Evolutionary conservation across 2,329 filamentous ascomycete genomes (phyloP), one percentile per base, ranked within the genome.

Genomic region (Exophiala calicioides): DNA sequence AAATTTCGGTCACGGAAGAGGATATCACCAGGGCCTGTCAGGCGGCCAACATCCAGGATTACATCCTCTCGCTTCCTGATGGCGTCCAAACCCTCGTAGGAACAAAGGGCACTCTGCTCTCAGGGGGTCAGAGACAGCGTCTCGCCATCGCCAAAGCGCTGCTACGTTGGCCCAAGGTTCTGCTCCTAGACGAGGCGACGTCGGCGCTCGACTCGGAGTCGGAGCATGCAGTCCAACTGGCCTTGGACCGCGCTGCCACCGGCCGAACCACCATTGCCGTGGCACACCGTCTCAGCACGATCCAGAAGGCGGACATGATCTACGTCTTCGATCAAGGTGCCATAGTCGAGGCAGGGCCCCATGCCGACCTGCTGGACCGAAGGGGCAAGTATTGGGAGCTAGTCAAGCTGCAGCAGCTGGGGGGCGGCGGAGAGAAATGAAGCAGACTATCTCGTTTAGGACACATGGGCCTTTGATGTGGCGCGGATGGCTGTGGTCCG

Each of bases 321-420:
- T 95, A 93, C 57, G 91, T 97, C n/a, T 91, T 97, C 64, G 90
- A 95, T 65, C 82, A 87, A 59, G 91, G 91, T 5, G 78, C 81
- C 49, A 81, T 97, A 31, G 86, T 94, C 1, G 91, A 97, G 72
- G 78, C 80, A 58, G 91, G 91, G 24, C 12, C 7, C 12, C 24
- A 27, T 27, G 24, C 24, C 12, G 24, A 27, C 7, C 24, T 27
- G 7, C 7, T 27, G 24, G 12, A 27, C 12, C 24, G 24, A 7
- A 27, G 12, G 24, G 24, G 24, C n/a, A n/a, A 27, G 12, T 27
- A 27, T 12, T 12, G 12, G 24, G 24, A 27, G 24, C 24, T 27
- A 12, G 24, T 27, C 24, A 27, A 12, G 24, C 12, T 27, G 24
- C 24, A 27, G 24, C 24, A 27, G 12, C 12, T 27, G 7, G 24